Base-by-base conservation (phyloP, 1,284 basidiomycete species). In the Volvariella surrecta region DNA sequence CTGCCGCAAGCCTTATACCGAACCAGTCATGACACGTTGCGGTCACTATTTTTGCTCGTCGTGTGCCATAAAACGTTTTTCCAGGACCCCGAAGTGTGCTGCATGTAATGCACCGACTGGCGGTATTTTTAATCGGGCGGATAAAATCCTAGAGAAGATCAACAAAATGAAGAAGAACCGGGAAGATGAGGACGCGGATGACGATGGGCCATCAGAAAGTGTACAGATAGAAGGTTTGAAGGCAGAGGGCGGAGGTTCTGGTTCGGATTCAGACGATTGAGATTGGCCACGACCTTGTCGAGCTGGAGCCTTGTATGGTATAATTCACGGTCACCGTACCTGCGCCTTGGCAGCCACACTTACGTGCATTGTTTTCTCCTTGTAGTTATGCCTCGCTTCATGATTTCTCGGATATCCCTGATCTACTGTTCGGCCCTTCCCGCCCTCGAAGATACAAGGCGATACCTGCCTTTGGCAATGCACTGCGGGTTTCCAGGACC, bases 31-130 rank as follows among this genome's bases (percentile, higher is more conserved):
- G 42, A 99, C 96, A 15, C 83, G 89, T 43, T 99, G 96, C 61
- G 90, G 89, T 2, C 96, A 99, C 64, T 98, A 97, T 66, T 99
- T 94, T 61, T 97, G 94, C 66, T 89, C 89, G 44, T 76, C 84
- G 15, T 96, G 94, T 60, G 94, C 94, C 7, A 90, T 97, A 62
- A 88, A 89, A 63, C 79, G 96, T 32, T 99, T 88, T 56, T 79
- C 82, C 34, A 95, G 87, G 70, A 97, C 89, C 32, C 90, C 91
- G 1, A 99, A 95, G 64, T 99, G 96, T 55, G 79, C 92, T 44
- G 96, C 94, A 2, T 99, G 95, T 60, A 88, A 91, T 41, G 79
- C 89, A 10, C 80, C 92, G 2, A 99, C 95, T 0, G 87, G 82
- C 11, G 95, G 95, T 2, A 90, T 99, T 53, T 99, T 95, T 70